These are phyloP conservation scores for Ziziphus jujuba DNA, from an alignment of 306 rosid genomes.

Conservation along the genomic window DNA sequence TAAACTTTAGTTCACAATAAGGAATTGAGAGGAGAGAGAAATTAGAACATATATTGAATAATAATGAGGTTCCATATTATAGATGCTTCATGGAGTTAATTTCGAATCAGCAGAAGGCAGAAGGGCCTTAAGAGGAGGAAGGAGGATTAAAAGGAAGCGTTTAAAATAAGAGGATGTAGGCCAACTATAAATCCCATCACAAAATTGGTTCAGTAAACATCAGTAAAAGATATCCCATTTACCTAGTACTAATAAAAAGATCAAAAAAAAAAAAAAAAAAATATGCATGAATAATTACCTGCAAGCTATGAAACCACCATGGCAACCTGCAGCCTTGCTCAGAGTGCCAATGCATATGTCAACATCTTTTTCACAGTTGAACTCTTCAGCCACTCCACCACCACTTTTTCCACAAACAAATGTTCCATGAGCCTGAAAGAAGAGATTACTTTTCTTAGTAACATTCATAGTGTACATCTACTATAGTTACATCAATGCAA, in stretches of 20 bases:
- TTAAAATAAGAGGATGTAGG: too few species aligned
- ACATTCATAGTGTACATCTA: conserved; percentile 13
- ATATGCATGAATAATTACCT: conserved; percentile 54
- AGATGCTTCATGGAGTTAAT: neutral
- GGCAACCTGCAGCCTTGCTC: conserved; percentile 97
- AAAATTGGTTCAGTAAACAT: neutral
- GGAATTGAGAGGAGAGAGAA: neutral
- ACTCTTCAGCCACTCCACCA: conserved; percentile 91
- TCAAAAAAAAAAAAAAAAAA: conserved; percentile 3
- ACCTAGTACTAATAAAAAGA: neutral
- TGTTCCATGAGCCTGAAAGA: conserved; percentile 85
- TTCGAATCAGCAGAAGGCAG: too few species aligned
- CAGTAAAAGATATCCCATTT: neutral
- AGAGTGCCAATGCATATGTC: conserved; percentile 89
- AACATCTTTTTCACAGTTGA: conserved; percentile 77
- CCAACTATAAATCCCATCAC: too few species aligned
- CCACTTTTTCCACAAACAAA: conserved; percentile 91
- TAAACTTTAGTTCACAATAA: neutral
- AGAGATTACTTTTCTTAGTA: conserved; percentile 7
- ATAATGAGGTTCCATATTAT: neutral
- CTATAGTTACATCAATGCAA: conserved; percentile 7
- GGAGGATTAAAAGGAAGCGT: too few species aligned
- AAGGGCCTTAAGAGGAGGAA: too few species aligned
- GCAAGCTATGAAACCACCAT: conserved; percentile 98
- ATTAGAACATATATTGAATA: too few species aligned